Evolutionary conservation across 306 rosid genomes (phyloP).

Genomic region (Vicia villosa): DNA sequence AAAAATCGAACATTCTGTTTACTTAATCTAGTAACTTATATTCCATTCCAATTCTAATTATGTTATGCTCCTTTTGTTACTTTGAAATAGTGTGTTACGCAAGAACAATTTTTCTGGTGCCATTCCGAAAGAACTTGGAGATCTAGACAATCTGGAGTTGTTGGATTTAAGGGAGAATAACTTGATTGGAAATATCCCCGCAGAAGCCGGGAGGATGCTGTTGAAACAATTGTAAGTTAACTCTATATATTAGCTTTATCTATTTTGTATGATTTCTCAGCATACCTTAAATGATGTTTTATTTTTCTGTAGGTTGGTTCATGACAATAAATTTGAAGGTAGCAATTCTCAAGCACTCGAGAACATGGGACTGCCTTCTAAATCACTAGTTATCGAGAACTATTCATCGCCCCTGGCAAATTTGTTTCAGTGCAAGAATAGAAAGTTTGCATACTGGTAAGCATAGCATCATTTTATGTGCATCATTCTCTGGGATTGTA

Average conservation of each 20-base stretch:
- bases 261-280: slow-evolving; percentile 22
- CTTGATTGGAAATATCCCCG: slow-evolving; percentile 66
- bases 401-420: slow-evolving; percentile 36
- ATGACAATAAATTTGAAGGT: slow-evolving; percentile 63
- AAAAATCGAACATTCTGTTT: neutral
- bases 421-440: slow-evolving; percentile 44
- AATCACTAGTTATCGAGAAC: slow-evolving; percentile 49
- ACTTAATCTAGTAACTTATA: slow-evolving; percentile 12
- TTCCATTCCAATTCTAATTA: slow-evolving; percentile 22
- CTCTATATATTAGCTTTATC: slow-evolving; percentile 13
- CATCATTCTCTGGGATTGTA: slow-evolving; percentile 3
- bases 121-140: slow-evolving; percentile 76
- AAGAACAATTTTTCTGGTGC: slow-evolving; percentile 72
- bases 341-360: slow-evolving; percentile 43
- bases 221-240: slow-evolving; percentile 69
- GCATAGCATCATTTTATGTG: slow-evolving; percentile 26
- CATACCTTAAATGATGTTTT: slow-evolving; percentile 31
- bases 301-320: slow-evolving; percentile 55
- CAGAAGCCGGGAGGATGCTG: slow-evolving; percentile 47
- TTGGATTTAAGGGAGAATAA: slow-evolving; percentile 77
- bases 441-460: slow-evolving; percentile 73
- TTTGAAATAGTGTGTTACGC: slow-evolving; percentile 57
- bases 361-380: slow-evolving; percentile 43
- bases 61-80: slow-evolving; percentile 33
- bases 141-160: slow-evolving; percentile 59